Evolutionary conservation across 805 yeast genomes (phyloP).

Genomic region (Saturnispora bothae): DNA sequence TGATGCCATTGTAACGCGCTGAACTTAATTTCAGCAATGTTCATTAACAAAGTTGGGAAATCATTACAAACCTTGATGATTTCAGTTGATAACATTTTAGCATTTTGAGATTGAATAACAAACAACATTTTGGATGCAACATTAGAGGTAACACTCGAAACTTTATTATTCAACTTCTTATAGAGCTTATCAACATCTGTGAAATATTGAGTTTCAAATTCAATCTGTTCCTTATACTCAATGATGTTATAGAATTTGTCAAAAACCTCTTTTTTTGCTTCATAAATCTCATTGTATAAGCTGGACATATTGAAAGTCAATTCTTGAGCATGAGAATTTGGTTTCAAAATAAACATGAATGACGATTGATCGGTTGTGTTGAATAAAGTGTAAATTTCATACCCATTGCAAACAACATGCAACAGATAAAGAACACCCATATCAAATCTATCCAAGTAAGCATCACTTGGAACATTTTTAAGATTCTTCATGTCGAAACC

Average conservation of each 20-base stretch:
- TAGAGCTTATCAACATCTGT: constrained; percentile 46
- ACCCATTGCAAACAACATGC: constrained; percentile 63
- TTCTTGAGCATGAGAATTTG: constrained; percentile 56
- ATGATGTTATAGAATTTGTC: constrained; percentile 36
- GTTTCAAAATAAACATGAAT: constrained; percentile 51
- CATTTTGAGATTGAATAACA: constrained; percentile 64
- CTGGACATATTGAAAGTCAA: constrained; percentile 45
- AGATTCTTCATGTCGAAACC: constrained; percentile 68
- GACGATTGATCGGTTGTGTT: constrained; percentile 49
- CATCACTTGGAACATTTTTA: constrained; percentile 33
- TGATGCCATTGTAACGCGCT: constrained; percentile 82
- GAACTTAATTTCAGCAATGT: constrained; percentile 44
- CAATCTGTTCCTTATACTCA: constrained; percentile 40
- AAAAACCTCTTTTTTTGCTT: constrained; percentile 36
- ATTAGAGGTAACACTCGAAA: constrained; percentile 51
- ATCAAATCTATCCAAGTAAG: constrained; percentile 45
- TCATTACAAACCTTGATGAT: constrained; percentile 38
- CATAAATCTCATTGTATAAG: constrained; percentile 44
- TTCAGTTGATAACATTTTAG: constrained; percentile 33
- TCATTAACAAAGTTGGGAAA: constrained; percentile 56
- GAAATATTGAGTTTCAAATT: constrained; percentile 45
- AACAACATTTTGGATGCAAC: constrained; percentile 55
- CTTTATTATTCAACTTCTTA: constrained; percentile 43
- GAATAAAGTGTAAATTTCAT: constrained; percentile 62
- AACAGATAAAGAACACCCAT: constrained; percentile 54